phyloP scores from a whole-genome alignment of 768 basidiomycete species.

The Collybia sordida region DNA sequence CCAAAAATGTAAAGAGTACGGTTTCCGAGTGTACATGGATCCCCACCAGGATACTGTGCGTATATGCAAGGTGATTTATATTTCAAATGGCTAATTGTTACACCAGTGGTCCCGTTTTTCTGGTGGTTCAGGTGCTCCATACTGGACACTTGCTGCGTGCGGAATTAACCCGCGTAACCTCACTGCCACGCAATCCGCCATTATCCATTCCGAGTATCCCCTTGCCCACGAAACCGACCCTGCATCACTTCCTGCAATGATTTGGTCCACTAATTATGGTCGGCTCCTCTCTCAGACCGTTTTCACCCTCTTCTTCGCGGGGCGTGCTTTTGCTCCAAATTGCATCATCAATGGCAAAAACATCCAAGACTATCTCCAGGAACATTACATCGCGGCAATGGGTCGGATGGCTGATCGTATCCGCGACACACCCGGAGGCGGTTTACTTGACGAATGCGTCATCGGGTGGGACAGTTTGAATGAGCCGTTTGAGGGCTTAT shows the following conservation, averaged over 20 bases:
- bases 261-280: conserved; percentile 96
- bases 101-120: conserved; percentile 91
- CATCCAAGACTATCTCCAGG: conserved; percentile 86
- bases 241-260: conserved; percentile 82
- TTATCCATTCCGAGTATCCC: conserved; percentile 90
- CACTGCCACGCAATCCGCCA: conserved; percentile 80
- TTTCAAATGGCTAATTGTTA: conserved; percentile 1
- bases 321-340: conserved; percentile 84
- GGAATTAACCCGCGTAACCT: conserved; percentile 87
- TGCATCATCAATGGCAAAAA: conserved; percentile 90
- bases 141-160: conserved; percentile 89
- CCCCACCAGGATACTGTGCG: conserved; percentile 95
- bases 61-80: conserved; percentile 11
- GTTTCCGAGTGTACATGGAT: conserved; percentile 91
- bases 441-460: conserved; percentile 80
- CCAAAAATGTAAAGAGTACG: conserved; percentile 89
- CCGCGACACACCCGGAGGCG: conserved; percentile 69
- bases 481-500: conserved; percentile 88
- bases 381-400: conserved; percentile 74
- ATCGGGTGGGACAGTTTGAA: conserved; percentile 98
- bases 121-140: conserved; percentile 93
- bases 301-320: conserved; percentile 95
- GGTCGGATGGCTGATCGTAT: conserved; percentile 77
- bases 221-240: conserved; percentile 62
- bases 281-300: conserved; percentile 85